These are phyloP conservation scores for Solanum peruvianum DNA, from an alignment of 257 asterid species.

Conservation along the genomic window DNA sequence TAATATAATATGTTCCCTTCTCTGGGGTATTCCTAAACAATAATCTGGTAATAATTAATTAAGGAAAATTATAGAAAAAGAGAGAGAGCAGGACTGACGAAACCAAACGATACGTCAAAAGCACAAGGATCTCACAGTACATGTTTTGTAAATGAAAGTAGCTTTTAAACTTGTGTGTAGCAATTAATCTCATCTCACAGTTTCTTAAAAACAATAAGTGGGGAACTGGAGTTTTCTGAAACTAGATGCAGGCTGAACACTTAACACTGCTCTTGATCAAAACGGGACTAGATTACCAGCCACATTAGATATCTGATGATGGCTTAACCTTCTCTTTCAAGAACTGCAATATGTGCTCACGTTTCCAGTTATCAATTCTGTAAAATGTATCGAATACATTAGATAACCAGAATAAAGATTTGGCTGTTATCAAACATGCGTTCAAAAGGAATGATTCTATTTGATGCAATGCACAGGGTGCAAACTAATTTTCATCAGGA, in stretches of 20 bases:
- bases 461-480: not conserved
- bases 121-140: not conserved
- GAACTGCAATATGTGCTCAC: slow-evolving; percentile 82
- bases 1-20: too few species aligned
- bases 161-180: not conserved
- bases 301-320: slow-evolving; percentile 29
- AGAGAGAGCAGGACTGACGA: too few species aligned
- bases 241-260: not conserved
- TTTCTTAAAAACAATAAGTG: not conserved
- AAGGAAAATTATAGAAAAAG: too few species aligned
- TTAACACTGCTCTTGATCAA: not conserved
- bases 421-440: not conserved
- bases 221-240: not conserved
- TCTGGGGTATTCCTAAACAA: too few species aligned
- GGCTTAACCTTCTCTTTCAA: slow-evolving; percentile 74
- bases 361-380: slow-evolving; percentile 92
- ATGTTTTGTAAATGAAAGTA: not conserved
- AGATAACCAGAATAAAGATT: not conserved
- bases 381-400: not conserved
- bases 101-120: not conserved
- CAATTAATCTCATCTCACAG: not conserved
- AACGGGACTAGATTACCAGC: not conserved
- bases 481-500: not conserved
- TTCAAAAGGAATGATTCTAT: not conserved
- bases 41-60: too few species aligned